Evolutionary conservation across 495 filamentous ascomycete genomes (phyloP).

Genomic region (Aspergillus kassunensis): DNA sequence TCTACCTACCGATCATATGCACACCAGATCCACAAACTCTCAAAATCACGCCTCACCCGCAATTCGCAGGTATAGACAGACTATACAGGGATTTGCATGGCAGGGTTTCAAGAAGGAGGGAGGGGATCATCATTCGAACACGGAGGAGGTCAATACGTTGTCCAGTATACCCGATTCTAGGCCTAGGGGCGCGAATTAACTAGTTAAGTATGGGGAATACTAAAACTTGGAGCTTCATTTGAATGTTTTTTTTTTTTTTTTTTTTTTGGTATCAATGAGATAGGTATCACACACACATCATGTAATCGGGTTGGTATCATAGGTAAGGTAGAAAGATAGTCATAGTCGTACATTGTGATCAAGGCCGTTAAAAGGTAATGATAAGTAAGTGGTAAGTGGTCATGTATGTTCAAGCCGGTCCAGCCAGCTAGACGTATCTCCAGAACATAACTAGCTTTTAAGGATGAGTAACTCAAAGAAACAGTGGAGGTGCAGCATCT

Average conservation of each 20-base stretch:
- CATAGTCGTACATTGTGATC: background rate
- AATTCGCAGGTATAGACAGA: too few relatives aligned
- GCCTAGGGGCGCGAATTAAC: too few relatives aligned
- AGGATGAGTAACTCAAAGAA: too few relatives aligned
- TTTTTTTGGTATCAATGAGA: background rate
- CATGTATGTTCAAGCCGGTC: too few relatives aligned
- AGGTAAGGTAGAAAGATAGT: background rate
- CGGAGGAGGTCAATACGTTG: background rate
- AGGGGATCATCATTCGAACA: background rate
- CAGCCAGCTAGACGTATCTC: slow-evolving; percentile 5
- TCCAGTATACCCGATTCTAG: too few relatives aligned
- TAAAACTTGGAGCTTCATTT: slow-evolving; percentile 9
- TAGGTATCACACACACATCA: background rate
- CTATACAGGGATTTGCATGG: too few relatives aligned
- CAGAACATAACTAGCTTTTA: too few relatives aligned
- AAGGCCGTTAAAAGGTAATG: background rate
- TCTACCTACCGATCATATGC: too few relatives aligned
- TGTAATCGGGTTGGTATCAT: background rate
- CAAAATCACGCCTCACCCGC: too few relatives aligned
- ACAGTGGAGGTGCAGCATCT: background rate
- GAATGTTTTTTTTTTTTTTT: background rate
- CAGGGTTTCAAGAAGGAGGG: too few relatives aligned
- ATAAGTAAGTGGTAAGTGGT: background rate
- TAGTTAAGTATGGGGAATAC: too few relatives aligned
- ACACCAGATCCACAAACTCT: too few relatives aligned